Percentiles rank a stretch among this genome's conserved stretches.
Conservation (phyloP, 2,329 filamentous ascomycete species). For the Podosphaera leucotricha region DNA sequence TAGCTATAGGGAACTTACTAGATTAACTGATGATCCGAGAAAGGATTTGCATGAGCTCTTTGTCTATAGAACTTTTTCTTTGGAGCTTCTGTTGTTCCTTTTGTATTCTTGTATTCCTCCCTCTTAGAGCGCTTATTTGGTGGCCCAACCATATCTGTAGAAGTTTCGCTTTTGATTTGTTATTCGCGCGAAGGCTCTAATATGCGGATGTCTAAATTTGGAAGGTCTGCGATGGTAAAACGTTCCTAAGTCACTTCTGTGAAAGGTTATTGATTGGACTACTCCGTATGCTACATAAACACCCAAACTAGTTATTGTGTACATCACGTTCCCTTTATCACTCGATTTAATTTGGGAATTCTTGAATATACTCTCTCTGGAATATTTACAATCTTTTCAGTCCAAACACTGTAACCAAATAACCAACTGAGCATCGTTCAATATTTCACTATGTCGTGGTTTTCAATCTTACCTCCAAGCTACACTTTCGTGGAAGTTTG, state of each 20-base stretch:
- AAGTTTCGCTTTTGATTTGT: neutral
- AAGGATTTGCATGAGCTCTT: constrained; percentile 90
- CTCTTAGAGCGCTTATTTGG: constrained; percentile 40
- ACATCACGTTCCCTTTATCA: no score
- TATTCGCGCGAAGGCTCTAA: no score
- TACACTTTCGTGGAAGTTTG: constrained; percentile 35
- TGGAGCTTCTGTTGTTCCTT: constrained; percentile 32
- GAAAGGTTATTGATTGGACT: neutral
- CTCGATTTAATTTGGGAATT: no score
- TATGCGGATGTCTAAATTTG: no score
- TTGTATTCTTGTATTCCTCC: constrained; percentile 35
- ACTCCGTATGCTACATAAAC: neutral
- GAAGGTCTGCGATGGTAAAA: no score
- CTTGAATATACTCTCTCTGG: no score
- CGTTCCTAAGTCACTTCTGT: no score
- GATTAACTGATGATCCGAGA: constrained; percentile 72
- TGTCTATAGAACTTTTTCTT: constrained; percentile 95
- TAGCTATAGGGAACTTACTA: constrained; percentile 43
- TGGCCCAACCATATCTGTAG: constrained; percentile 19
- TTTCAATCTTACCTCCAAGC: constrained; percentile 37
- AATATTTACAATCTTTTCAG: no score
- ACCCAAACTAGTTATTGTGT: no score
- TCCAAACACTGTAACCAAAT: no score
- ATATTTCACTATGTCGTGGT: neutral
- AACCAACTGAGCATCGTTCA: no score